phyloP scores from a whole-genome alignment of 2,329 filamentous ascomycete genomes.

The Monosporascus sp. region DNA sequence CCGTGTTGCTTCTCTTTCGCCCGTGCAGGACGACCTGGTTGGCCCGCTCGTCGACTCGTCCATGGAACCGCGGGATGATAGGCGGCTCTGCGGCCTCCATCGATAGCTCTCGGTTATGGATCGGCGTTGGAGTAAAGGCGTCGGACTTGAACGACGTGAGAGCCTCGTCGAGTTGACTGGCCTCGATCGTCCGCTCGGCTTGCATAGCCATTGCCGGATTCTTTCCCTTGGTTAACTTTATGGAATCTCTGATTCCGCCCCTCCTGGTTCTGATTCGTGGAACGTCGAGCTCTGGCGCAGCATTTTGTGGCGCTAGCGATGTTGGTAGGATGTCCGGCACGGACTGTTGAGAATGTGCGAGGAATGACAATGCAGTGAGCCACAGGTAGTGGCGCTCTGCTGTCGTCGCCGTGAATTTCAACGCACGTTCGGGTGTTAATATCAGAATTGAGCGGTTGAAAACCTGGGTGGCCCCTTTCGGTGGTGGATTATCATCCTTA shows the following conservation, averaged over 20 bases:
- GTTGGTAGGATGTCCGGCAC: conserved; percentile 64
- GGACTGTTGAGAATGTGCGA: conserved; percentile 81
- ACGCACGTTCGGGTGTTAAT: conserved; percentile 81
- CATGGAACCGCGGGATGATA: conserved; percentile 63
- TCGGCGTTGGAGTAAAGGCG: conserved; percentile 23
- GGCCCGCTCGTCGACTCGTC: conserved; percentile 42
- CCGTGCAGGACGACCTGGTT: conserved; percentile 52
- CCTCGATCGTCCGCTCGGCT: conserved; percentile 27
- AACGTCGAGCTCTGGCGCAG: conserved; percentile 46
- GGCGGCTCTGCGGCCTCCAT: conserved; percentile 65
- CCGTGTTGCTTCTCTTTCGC: conserved; percentile 86
- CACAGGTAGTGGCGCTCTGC: conserved; percentile 89
- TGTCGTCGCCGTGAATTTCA: conserved; percentile 87
- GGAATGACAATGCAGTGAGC: conserved; percentile 90
- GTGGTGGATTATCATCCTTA: conserved; percentile 83
- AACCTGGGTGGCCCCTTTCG: conserved; percentile 59
- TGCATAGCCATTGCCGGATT: conserved; percentile 32
- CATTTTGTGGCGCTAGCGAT: conserved; percentile 34
- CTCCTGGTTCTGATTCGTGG: conserved; percentile 43
- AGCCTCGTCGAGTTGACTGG: conserved; percentile 30
- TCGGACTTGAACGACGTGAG: conserved; percentile 29
- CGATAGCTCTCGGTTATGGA: conserved; percentile 44
- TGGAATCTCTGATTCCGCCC: conserved; percentile 74
- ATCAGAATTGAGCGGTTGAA: conserved; percentile 96
- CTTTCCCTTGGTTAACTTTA: conserved; percentile 77